Evolutionary conservation across 2,329 filamentous ascomycete genomes (phyloP), one percentile per base, ranked within the genome.

Genomic region (Fusarium piperis): DNA sequence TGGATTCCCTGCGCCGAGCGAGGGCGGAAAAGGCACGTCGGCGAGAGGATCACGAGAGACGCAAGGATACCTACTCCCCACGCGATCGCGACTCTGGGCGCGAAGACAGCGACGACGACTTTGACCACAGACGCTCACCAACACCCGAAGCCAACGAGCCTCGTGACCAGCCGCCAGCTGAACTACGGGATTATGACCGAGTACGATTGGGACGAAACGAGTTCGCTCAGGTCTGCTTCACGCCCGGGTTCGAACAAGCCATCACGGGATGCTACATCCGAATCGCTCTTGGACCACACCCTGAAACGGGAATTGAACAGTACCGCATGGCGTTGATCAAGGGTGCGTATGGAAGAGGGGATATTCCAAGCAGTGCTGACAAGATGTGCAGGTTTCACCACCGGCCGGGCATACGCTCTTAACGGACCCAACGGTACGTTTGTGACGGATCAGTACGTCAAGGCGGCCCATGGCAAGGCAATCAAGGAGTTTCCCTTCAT

Each of bases 291-390:
- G 95, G 95, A 1, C 88, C 92, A 13, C 92, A 97, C 78, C 88
- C 89, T 12, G 87, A 91, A 23, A 93, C 89, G 5, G 91, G 92
- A 4, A 85, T 91, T 65, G 92, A 93, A 68, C 88, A 93, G 72
- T 99, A 99, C 81, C 92, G 95, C 67, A 92, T 99, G 88, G 93
- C 92, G 32, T 83, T 93, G 67, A 94, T 99, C 78, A 97, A 96
- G 83, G 91, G 94, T 94, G 85, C 71, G 81, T 23, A 75, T 39
- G 26, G 6, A 7, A 13, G 20, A 13, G 10, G 28, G 26, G 11
- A 60, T 55, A 28, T 13, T 18, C 4, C 16, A 15, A 28, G 9
- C 20, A 30, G 48, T 53, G 39, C 75, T 81, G 55, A 83, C 62
- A 53, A 33, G 2, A 11, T 39, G 18, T 74, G 81, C 67, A 95